Evolutionary conservation across 2,329 filamentous ascomycete species (phyloP).

Genomic region (Lasiodiplodia sp.): DNA sequence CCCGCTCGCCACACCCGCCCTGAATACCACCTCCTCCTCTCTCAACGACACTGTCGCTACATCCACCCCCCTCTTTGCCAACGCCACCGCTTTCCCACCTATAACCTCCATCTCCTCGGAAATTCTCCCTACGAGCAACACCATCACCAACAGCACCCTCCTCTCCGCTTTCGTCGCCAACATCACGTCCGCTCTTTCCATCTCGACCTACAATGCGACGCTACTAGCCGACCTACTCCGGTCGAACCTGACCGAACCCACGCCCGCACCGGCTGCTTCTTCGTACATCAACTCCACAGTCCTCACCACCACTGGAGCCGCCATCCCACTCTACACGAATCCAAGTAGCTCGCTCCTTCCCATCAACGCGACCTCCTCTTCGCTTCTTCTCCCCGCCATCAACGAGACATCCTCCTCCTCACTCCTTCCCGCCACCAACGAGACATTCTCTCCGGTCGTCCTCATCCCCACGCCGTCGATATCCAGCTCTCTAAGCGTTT

Average conservation of each 20-base stretch:
- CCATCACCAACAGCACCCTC: neutral
- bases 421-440: too few species aligned
- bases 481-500: too few species aligned
- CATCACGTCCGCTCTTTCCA: constrained; percentile 4
- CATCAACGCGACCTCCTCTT: neutral
- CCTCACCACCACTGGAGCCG: neutral
- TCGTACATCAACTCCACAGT: neutral
- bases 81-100: neutral
- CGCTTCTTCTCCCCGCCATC: neutral
- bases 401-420: neutral
- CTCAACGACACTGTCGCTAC: neutral
- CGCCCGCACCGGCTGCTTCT: neutral
- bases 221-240: neutral
- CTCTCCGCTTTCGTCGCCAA: neutral
- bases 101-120: neutral
- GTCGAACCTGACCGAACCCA: neutral
- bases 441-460: too few species aligned
- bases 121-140: too few species aligned
- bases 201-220: constrained; percentile 8
- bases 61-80: neutral
- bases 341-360: neutral
- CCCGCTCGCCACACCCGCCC: neutral
- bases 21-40: neutral
- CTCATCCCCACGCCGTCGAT: too few species aligned
- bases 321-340: neutral